Evolutionary conservation across 371 early-diverging fungal species (phyloP).

Genomic region (Choanephora cucurbitarum): DNA sequence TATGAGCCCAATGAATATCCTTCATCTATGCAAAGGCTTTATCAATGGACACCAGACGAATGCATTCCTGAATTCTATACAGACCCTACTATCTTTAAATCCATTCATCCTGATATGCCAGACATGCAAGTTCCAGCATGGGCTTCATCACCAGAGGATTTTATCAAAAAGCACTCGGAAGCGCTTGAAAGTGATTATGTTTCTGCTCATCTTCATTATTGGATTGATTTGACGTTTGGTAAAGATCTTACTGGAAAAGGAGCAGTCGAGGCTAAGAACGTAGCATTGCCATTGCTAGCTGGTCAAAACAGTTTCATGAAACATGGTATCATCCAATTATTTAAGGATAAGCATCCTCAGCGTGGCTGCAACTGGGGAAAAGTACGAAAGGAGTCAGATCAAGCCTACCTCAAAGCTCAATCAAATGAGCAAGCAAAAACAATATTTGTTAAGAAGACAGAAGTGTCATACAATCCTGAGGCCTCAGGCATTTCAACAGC

Average conservation of each 20-base stretch:
- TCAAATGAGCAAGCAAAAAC: neutral
- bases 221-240: conserved; percentile 89
- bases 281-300: conserved; percentile 63
- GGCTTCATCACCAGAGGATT: conserved; percentile 70
- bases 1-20: conserved; percentile 77
- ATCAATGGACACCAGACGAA: conserved; percentile 77
- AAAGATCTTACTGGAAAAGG: conserved; percentile 75
- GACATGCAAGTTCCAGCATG: conserved; percentile 69
- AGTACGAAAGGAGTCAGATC: conserved; percentile 7
- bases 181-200: conserved; percentile 84
- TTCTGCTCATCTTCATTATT: conserved; percentile 70
- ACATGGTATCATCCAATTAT: conserved; percentile 76
- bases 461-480: neutral
- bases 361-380: conserved; percentile 54
- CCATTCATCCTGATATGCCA: conserved; percentile 70
- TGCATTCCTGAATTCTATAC: conserved; percentile 78
- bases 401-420: neutral
- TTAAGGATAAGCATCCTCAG: conserved; percentile 73
- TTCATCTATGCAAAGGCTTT: conserved; percentile 60
- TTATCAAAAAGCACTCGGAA: conserved; percentile 66
- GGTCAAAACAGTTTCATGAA: conserved; percentile 73
- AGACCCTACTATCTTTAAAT: conserved; percentile 63
- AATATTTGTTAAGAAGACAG: neutral
- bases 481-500: neutral
- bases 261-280: conserved; percentile 76